Base-by-base conservation (phyloP, 1,139 yeast species). In the Kluyveromyces sp. region DNA sequence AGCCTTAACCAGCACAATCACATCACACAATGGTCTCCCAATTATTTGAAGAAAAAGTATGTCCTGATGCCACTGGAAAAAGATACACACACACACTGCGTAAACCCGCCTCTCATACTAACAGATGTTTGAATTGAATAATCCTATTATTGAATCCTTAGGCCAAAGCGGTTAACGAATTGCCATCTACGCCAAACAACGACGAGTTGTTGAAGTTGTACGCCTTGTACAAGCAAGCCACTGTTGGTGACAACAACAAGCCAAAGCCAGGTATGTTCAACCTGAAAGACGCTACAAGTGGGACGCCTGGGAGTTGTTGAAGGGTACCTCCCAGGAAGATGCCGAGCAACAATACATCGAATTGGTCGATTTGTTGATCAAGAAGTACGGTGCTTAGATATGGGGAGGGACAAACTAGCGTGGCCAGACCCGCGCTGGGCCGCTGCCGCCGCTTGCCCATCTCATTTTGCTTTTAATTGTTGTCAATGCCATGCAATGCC, bases 241-340 rank as follows among this genome's bases (percentile, higher is more conserved):
- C 97, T 42, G 83, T 83, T 50, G 98, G 98, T 56, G 98, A 92
- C 77, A 86, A 86, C 75, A 77, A 74, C 67, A 55, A 56, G 37
- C 71, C 79, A 50, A 84, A 84, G 69, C 83, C 95, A 48, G 95
- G 96, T 54, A 71, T 86, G 54, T 87, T 90, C 68, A 95, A 90
- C 72, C 77, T 92, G 72, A 86, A 85, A 74, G 97, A 92, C 90
- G 92, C 72, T 86, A 86, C 79, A 92, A 92, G 78, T 92, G 97
- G 97, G 90, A 88, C 67, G 78, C 97, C 21, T 92, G 98, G 98
- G 83, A 82, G 62, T 82, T 81, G 59, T 73, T 83, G 61, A 83
- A 87, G 73, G 98, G 97, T 48, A 78, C 77, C 50, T 69, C 88
- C 45, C 86, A 84, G 69, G 95, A 81, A 58, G 97, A 89, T 32